A percentile compares a stretch with the other conserved stretches of the same genome.
phyloP scores from a whole-genome alignment of 2,329 filamentous ascomycete genomes.

The Colletotrichum graminicola region DNA sequence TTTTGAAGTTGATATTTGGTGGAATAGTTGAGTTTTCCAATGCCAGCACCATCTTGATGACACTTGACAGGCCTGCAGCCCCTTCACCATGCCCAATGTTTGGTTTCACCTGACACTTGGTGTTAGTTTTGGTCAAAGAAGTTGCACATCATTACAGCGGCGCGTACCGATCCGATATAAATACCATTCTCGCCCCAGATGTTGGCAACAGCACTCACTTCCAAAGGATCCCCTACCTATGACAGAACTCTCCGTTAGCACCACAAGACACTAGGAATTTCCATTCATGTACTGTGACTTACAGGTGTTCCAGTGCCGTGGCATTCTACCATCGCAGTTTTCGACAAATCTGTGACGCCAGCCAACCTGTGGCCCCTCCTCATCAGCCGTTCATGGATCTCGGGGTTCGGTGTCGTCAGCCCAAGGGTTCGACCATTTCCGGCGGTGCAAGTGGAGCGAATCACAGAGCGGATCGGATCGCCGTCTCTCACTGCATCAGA shows the following conservation, averaged over 20 bases:
- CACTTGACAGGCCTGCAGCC: slow-evolving; percentile 55
- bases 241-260: not conserved
- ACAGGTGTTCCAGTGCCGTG: slow-evolving; percentile 56
- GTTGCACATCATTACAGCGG: rapidly evolving
- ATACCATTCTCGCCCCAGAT: slow-evolving; percentile 48
- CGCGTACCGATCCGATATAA: slow-evolving; percentile 46
- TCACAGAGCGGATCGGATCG: slow-evolving; percentile 57
- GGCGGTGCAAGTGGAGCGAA: slow-evolving; percentile 53
- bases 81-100: slow-evolving; percentile 60
- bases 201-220: slow-evolving; percentile 50
- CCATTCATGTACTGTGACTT: slow-evolving; percentile 50
- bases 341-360: slow-evolving; percentile 45
- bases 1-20: slow-evolving; percentile 54
- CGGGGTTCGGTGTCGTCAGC: slow-evolving; percentile 54
- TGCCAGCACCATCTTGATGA: slow-evolving; percentile 59
- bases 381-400: slow-evolving; percentile 53
- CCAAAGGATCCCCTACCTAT: slow-evolving; percentile 62
- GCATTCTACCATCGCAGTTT: slow-evolving; percentile 53
- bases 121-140: not conserved
- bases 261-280: not conserved
- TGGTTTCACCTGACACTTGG: slow-evolving; percentile 48
- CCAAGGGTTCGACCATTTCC: slow-evolving; percentile 57
- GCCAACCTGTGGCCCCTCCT: slow-evolving; percentile 51
- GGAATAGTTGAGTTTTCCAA: slow-evolving; percentile 56
- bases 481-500: slow-evolving; percentile 60